A percentile compares a stretch with the other conserved stretches of the same genome.
Evolutionary conservation across 768 basidiomycete genomes (phyloP).

Genomic region (Dioszegia crocea): DNA sequence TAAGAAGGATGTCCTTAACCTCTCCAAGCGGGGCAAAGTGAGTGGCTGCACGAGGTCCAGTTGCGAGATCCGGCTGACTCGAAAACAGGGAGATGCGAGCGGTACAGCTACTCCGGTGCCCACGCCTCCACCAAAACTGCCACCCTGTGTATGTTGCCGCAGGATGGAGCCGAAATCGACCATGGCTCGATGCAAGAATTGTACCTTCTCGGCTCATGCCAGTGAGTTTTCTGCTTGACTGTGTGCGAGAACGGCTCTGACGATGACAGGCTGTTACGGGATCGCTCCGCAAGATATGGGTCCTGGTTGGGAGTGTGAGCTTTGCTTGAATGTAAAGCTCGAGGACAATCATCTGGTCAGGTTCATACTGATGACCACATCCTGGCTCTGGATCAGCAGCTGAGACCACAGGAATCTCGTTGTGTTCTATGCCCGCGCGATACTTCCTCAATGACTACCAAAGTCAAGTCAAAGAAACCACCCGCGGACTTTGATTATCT

Average conservation of each 20-base stretch:
- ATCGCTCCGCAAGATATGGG: constrained; percentile 57
- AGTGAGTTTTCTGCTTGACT: constrained; percentile 54
- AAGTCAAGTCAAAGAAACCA: constrained; percentile 22
- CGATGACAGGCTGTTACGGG: constrained; percentile 61
- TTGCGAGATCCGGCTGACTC: not conserved
- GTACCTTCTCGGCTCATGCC: constrained; percentile 72
- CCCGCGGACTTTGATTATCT: constrained; percentile 51
- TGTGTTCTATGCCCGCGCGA: constrained; percentile 78
- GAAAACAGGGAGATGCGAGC: constrained; percentile 36
- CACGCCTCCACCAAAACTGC: constrained; percentile 40
- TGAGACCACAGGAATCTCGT: constrained; percentile 62
- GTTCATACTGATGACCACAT: constrained; percentile 9
- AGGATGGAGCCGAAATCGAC: constrained; percentile 70
- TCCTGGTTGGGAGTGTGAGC: constrained; percentile 78
- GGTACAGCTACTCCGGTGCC: constrained; percentile 64
- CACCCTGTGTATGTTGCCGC: constrained; percentile 67
- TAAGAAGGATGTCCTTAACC: constrained; percentile 57
- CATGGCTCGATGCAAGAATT: constrained; percentile 76
- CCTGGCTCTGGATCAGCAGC: not conserved
- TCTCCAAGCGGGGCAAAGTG: constrained; percentile 59
- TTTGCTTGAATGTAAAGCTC: constrained; percentile 77
- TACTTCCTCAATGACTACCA: constrained; percentile 45
- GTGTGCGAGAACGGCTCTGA: not conserved
- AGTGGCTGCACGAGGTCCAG: constrained; percentile 2
- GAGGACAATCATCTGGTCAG: constrained; percentile 76